phyloP scores from a whole-genome alignment of 805 yeast genomes.

The Torulaspora franciscae region DNA sequence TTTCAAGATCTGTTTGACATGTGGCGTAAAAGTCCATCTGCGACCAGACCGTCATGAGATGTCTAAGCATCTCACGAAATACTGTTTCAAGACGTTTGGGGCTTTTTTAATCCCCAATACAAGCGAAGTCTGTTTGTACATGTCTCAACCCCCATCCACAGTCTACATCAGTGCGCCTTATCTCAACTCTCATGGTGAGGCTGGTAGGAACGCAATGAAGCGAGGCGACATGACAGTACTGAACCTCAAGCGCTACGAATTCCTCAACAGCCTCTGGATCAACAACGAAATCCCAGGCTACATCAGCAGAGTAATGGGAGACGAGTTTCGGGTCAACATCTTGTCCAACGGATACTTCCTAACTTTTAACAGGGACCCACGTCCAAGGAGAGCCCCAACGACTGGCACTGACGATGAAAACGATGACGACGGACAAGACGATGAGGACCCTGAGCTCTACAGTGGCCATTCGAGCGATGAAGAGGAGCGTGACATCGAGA shows the following conservation, averaged over 20 bases:
- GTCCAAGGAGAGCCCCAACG: conserved; percentile 22
- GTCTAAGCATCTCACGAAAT: conserved; percentile 27
- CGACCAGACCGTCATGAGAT: conserved; percentile 32
- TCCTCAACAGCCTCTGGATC: conserved; percentile 57
- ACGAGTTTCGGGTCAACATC: conserved; percentile 32
- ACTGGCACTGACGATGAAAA: conserved; percentile 21
- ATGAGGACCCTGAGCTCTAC: conserved; percentile 19
- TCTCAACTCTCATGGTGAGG: conserved; percentile 70
- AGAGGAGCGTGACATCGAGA: conserved; percentile 19
- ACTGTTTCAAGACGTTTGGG: conserved; percentile 35
- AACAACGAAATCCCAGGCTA: conserved; percentile 53
- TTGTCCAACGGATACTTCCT: conserved; percentile 26
- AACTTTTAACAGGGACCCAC: conserved; percentile 27
- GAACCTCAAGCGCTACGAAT: conserved; percentile 48
- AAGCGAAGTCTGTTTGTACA: conserved; percentile 32
- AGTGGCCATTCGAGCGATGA: conserved; percentile 20
- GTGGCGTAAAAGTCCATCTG: conserved; percentile 41
- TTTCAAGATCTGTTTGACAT: conserved; percentile 42
- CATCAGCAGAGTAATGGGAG: conserved; percentile 39
- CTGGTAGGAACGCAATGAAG: conserved; percentile 50
- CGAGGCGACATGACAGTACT: conserved; percentile 54
- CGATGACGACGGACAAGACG: conserved; percentile 20
- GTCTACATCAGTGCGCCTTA: conserved; percentile 57
- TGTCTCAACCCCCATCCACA: conserved; percentile 33
- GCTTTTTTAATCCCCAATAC: conserved; percentile 37